Conservation (phyloP, 2,329 filamentous ascomycete species). For the Aureobasidium pullulans region DNA sequence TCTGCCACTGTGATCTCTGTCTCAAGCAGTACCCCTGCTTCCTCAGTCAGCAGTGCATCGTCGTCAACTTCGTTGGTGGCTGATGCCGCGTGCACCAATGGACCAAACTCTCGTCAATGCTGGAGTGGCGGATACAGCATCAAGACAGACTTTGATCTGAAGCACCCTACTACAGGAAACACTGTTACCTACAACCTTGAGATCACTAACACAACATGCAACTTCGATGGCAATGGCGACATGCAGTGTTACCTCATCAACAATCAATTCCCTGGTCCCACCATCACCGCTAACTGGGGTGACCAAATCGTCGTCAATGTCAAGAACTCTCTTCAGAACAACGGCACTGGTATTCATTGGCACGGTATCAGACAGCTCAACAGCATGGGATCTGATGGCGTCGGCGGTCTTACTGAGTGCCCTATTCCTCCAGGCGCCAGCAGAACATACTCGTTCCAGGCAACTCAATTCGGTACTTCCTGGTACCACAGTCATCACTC, state of each 20-base stretch:
- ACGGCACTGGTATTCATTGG: conserved; percentile 55
- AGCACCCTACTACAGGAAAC: conserved; percentile 33
- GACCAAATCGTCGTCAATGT: conserved; percentile 46
- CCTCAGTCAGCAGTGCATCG: neutral
- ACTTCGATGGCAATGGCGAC: conserved; percentile 32
- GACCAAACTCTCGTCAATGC: conserved; percentile 33
- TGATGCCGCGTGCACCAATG: conserved; percentile 33
- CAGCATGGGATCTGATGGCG: conserved; percentile 50
- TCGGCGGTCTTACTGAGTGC: conserved; percentile 39
- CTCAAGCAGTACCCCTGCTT: neutral
- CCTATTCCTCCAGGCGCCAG: conserved; percentile 44
- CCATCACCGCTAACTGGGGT: conserved; percentile 44
- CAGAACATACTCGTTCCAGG: conserved; percentile 49
- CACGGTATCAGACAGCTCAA: conserved; percentile 53
- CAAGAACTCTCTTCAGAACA: conserved; percentile 43
- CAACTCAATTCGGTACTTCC: conserved; percentile 37
- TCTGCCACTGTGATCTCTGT: neutral
- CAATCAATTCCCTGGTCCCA: conserved; percentile 59
- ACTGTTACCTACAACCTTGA: conserved; percentile 29
- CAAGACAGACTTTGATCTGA: conserved; percentile 39
- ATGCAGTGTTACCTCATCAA: conserved; percentile 47
- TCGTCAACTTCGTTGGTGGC: conserved; percentile 14
- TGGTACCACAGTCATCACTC: conserved; percentile 40
- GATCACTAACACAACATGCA: conserved; percentile 29
- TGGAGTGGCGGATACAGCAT: conserved; percentile 39